Percentiles rank a stretch among this genome's conserved stretches.
phyloP scores from a whole-genome alignment of 768 basidiomycete genomes.

The Stropharia rugosoannulata region DNA sequence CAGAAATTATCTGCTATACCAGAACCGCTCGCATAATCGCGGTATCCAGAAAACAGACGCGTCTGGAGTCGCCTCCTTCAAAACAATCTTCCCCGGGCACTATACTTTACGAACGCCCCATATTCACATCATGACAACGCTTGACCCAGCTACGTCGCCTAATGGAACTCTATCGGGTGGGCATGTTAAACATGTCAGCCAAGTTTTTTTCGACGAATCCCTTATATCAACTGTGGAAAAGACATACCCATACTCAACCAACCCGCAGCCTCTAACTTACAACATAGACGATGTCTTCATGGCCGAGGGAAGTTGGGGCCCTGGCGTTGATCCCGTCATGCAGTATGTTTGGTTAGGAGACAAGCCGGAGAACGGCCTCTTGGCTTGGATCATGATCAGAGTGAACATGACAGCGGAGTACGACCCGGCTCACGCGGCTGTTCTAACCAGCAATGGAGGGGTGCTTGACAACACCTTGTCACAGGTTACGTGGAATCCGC shows the following conservation, averaged over 20 bases:
- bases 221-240: background rate
- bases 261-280: background rate
- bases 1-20: background rate
- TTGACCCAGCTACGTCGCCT: background rate
- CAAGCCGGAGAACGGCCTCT: background rate
- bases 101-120: background rate
- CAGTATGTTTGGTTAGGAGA: background rate
- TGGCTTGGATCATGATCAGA: slow-evolving; percentile 4
- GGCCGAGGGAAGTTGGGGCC: background rate
- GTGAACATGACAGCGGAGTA: background rate
- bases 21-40: background rate
- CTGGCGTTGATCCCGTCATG: background rate
- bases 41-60: slow-evolving; percentile 3
- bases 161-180: background rate
- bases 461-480: too few relatives aligned
- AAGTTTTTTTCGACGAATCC: slow-evolving; percentile 1
- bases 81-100: slow-evolving; percentile 1
- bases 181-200: background rate
- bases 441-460: background rate
- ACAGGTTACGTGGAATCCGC: too few relatives aligned
- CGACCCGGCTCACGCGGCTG: background rate
- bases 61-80: background rate
- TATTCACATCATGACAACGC: background rate
- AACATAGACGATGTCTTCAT: background rate
- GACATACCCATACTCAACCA: background rate